A percentile compares a stretch with the other conserved stretches of the same genome.
Conservation (phyloP, 768 basidiomycete genomes). For the Boletus rubroflammeus region DNA sequence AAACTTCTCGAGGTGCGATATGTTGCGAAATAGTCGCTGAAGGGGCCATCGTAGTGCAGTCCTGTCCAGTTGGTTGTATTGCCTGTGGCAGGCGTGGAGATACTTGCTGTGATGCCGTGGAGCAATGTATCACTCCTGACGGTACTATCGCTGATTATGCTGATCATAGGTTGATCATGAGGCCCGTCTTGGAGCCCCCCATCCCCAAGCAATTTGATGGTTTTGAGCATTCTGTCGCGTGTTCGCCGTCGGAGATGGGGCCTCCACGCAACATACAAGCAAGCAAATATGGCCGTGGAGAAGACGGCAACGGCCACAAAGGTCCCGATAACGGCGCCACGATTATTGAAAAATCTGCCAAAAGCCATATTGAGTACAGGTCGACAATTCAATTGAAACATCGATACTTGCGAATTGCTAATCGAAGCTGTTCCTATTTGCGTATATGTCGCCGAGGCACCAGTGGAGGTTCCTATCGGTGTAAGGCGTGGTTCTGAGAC, state of each 20-base stretch:
- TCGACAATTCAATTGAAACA: background rate
- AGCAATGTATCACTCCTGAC: background rate
- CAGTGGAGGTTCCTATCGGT: conserved; percentile 44
- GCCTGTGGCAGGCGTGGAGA: background rate
- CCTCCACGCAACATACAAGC: conserved; percentile 34
- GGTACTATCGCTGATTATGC: conserved; percentile 15
- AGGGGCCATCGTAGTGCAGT: background rate
- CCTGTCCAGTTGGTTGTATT: background rate
- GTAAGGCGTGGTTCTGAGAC: conserved; percentile 43
- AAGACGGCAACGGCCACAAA: conserved; percentile 66
- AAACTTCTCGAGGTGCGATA: conserved; percentile 8
- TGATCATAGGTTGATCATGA: conserved; percentile 35
- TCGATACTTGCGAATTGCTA: conserved; percentile 26
- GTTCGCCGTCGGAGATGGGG: conserved; percentile 31
- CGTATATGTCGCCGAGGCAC: conserved; percentile 45
- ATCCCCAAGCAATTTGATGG: conserved; percentile 34
- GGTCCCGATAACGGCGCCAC: conserved; percentile 67
- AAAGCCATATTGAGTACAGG: conserved; percentile 2
- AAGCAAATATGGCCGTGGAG: conserved; percentile 43
- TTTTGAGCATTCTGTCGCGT: conserved; percentile 36
- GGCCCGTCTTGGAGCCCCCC: conserved; percentile 16
- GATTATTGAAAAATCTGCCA: conserved; percentile 60
- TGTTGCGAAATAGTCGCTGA: conserved; percentile 1
- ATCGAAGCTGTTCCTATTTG: conserved; percentile 29
- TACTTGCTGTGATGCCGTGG: background rate